A percentile compares a stretch with the other conserved stretches of the same genome.
Conservation (phyloP, 1,139 yeast genomes). For the Diutina ranongensis region DNA sequence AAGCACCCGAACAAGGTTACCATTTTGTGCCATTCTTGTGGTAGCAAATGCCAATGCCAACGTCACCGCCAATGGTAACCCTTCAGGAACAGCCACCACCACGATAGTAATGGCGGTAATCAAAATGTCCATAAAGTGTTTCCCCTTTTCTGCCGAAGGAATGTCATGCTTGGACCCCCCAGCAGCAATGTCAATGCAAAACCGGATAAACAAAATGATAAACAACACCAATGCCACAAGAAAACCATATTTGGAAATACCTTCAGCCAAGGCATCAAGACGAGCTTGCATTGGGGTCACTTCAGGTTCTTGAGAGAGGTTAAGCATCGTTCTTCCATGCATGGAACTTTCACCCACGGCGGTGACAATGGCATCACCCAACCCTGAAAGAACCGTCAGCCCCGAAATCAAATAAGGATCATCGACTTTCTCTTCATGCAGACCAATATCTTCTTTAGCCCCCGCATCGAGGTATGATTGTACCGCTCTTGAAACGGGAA, state of each 20-base stretch:
- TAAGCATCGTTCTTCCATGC: conserved; percentile 84
- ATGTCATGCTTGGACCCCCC: conserved; percentile 32
- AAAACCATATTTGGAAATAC: conserved; percentile 88
- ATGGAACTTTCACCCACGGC: conserved; percentile 85
- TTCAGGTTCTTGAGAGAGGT: conserved; percentile 64
- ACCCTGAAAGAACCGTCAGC: conserved; percentile 75
- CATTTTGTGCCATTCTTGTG: conserved; percentile 94
- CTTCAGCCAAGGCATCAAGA: conserved; percentile 74
- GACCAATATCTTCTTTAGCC: conserved; percentile 40
- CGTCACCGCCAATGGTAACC: conserved; percentile 92
- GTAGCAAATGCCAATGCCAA: conserved; percentile 96
- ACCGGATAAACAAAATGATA: conserved; percentile 66
- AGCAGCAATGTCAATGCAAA: conserved; percentile 53
- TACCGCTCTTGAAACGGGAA: conserved; percentile 26
- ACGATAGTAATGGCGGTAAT: conserved; percentile 87
- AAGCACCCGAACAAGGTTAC: conserved; percentile 87
- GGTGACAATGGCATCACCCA: conserved; percentile 77
- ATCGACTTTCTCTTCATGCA: conserved; percentile 27
- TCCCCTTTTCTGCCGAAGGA: conserved; percentile 68
- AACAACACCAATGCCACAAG: conserved; percentile 74
- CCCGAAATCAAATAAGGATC: conserved; percentile 90
- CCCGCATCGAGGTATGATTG: conserved; percentile 12
- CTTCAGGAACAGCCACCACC: conserved; percentile 98
- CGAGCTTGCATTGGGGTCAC: conserved; percentile 84
- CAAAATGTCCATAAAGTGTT: conserved; percentile 69